Evolutionary conservation across 106 monocot species (phyloP), one percentile per base, ranked within the genome.

Genomic region (Vanilla planifolia): DNA sequence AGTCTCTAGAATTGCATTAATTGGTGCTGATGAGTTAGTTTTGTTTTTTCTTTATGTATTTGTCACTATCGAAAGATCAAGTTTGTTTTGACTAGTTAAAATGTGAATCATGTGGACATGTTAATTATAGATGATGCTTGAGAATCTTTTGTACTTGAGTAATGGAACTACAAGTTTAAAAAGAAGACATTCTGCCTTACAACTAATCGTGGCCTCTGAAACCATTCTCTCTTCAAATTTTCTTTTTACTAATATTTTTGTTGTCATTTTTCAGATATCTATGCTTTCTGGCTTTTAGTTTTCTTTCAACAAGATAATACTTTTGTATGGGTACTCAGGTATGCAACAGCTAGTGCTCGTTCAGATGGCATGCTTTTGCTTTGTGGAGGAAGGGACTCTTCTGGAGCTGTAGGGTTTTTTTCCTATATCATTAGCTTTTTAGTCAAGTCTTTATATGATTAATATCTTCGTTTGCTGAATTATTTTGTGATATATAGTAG

Each of bases 321-420:
- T 8, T 33, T 45, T 63, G 2, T 30, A 11, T 22, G 21, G 2
- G 50, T 37, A 67, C 24, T 10, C 71, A 96, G 96, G 96, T 96
- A 96, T 85, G 96, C 96, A 56, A 84, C 87, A 70, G 96, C 96
- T 66, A 91, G 87, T 90, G 71, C 87, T 47, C 86, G 96, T n/a
- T 84, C 87, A 32, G 96, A 96, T 79, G 96, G 96, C 45, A 87
- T 96, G 91, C 83, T 96, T 17, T 79, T 96, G 67, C 91, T 96
- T 64, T 91, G 81, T 62, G 96, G 96, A 41, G 96, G 96, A 70
- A 91, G 96, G 68, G 96, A 96, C 64, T 40, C 78, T 43, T 81
- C 84, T 68, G 81, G 84, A 52, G 64, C 46, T 50, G 96, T 96
- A 78, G 15, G 34, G 37, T 64, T 17, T 46, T 63, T 33, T 56